These are phyloP conservation scores for Phytophthora ohioensis DNA, from an alignment of 352 stramenopile genomes.

Conservation along the genomic window DNA sequence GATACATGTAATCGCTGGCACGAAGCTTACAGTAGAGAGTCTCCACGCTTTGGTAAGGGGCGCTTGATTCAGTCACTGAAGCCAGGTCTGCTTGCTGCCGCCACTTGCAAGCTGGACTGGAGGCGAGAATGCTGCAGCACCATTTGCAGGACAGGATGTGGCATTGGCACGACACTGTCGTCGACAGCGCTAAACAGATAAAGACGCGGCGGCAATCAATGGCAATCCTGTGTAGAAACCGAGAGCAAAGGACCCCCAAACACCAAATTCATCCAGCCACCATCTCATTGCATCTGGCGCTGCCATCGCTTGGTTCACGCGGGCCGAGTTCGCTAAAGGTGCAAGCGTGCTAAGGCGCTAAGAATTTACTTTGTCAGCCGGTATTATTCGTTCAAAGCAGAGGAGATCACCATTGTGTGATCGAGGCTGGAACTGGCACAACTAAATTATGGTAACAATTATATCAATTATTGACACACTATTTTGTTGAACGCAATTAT, in stretches of 20 bases:
- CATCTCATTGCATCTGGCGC: conserved; percentile 4
- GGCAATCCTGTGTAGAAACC: neutral
- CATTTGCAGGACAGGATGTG: too few species aligned
- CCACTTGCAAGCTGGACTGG: neutral
- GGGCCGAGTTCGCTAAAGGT: conserved; percentile 4
- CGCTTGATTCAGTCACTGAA: neutral
- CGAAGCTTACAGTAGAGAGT: neutral
- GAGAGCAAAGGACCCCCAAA: neutral
- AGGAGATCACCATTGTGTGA: too few species aligned
- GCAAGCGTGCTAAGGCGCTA: neutral
- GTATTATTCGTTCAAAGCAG: neutral
- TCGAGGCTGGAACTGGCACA: neutral
- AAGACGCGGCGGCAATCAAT: conserved; percentile 12
- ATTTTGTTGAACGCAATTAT: conserved; percentile 5
- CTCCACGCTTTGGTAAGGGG: neutral
- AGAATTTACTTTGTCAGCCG: neutral
- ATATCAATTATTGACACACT: neutral
- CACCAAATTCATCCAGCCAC: conserved; percentile 7
- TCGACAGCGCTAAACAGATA: conserved; percentile 19
- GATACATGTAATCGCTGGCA: too few species aligned
- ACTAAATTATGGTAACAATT: neutral
- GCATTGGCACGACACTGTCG: conserved; percentile 5
- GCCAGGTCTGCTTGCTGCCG: neutral
- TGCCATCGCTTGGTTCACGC: neutral
- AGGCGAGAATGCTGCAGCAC: neutral